phyloP scores from a whole-genome alignment of 345 rosid genomes.

The Raphanus sativus region DNA sequence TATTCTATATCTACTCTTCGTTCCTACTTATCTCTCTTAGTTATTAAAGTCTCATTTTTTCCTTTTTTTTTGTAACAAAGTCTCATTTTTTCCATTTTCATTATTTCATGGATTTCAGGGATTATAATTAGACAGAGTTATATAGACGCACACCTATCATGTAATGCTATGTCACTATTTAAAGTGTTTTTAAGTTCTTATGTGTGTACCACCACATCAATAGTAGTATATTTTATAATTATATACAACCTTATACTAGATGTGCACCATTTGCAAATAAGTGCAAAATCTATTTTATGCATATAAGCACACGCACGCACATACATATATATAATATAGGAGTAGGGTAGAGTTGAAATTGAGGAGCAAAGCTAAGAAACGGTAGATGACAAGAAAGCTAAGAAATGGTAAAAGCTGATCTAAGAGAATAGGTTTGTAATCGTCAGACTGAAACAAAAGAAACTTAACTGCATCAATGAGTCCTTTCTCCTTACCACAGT shows the following conservation, averaged over 20 bases:
- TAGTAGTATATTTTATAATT: neutral
- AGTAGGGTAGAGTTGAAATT: constrained; percentile 40
- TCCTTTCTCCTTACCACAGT: constrained; percentile 37
- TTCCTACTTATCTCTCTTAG: too few relatives aligned
- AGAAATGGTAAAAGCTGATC: constrained; percentile 35
- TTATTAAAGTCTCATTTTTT: too few relatives aligned
- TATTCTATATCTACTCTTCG: neutral
- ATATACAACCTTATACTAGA: neutral
- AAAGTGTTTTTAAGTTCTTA: neutral
- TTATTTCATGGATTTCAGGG: constrained; percentile 20
- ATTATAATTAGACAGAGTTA: constrained; percentile 1
- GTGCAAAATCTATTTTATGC: neutral
- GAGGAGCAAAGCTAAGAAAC: constrained; percentile 37
- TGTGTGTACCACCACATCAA: neutral
- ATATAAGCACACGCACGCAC: neutral
- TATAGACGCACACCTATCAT: constrained; percentile 27
- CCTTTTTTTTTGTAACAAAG: neutral
- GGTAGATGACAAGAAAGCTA: constrained; percentile 25
- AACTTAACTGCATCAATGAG: constrained; percentile 43
- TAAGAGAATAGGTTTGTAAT: constrained; percentile 32
- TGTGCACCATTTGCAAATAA: neutral
- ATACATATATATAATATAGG: neutral
- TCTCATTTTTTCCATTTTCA: neutral
- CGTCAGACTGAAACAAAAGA: constrained; percentile 35
- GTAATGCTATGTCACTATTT: constrained; percentile 29